Evolutionary conservation across 2,329 filamentous ascomycete species (phyloP), one percentile per base, ranked within the genome.

Genomic region (Diaporthe vaccinii): DNA sequence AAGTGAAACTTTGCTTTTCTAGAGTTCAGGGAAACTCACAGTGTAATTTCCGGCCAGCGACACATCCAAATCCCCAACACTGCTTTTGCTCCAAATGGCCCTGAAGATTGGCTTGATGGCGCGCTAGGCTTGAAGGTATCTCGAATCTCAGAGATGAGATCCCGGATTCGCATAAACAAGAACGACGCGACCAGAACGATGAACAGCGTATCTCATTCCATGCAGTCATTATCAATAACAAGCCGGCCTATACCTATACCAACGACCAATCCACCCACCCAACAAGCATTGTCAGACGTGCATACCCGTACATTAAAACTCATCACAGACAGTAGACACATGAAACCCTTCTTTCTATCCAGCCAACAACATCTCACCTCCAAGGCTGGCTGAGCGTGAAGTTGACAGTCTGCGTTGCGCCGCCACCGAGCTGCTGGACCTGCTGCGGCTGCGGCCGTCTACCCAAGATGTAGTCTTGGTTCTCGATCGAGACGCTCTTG

Each of bases 401-500:
- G 53, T 77, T 75, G 67, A 76, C 74, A 59, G 75, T 77, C 49
- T 77, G 78, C 75, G 58, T 78, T 69, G 55, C 79, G 77, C 59
- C 82, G 77, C 74, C 65, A 12, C 75, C 75, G 57, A 77, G 31
- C 44, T 75, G 76, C 67, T 77, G 74, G 75, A 78, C 78, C 53
- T 82, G 80, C 74, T 82, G 84, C 49, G 81, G 77, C 76, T 79
- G 79, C 78, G 82, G 84, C 61, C 81, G 82, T 71, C 79, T 81
- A 79, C 86, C 83, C 76, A 81, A 82, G 79, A 94, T 94, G 82
- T 93, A 97, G 85, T 97, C 94, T 79, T 88, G 89, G 85, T 97
- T 97, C 85, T 97, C 94, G 77, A 97, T 95, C 72, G 94, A 95
- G 31, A 97, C 94, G 84, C 94, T 96, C 91, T 96, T 97, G 76